Evolutionary conservation across 116 monocot genomes (phyloP), one percentile per base, ranked within the genome.

Genomic region (Papilionanthe hybrid): DNA sequence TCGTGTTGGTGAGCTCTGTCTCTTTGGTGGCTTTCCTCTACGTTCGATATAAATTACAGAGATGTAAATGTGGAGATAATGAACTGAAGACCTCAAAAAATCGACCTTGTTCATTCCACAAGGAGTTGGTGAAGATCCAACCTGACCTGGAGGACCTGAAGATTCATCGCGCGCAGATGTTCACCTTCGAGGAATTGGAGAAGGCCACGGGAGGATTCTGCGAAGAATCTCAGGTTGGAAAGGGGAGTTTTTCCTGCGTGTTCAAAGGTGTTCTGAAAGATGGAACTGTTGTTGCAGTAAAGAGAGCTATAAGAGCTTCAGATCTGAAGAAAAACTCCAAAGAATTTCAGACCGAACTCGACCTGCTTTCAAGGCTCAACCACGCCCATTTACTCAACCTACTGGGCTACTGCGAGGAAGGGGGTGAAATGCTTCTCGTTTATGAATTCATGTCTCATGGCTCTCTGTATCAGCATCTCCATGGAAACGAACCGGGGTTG

Each of bases 401-500:
- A 76, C 92, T 99, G 7, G 99, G 99, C 2, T 99, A 89, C 69
- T 99, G 99, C 68, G 99, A 99, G 79, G 99, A 99, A 82, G 88
- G 89, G 3, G 90, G 95, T 0, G 95, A 99, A 85, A 90, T 91
- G 81, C 95, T 99, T 5, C 71, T 99, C 8, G 99, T 99, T 4
- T 99, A 99, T n/a, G 99, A 99, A 87, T 99, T 90, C 91, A 99
- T 99, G 99, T 95, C 99, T 23, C 91, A 99, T 53, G 99, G 99
- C 1, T 95, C 99, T 32, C 74, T 99, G 68, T 93, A 99, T 71
- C 99, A 93, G 55, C 95, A 99, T 78, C 90, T 99, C 77, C 99
- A 99, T 42, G 90, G 93, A 45, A 93, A 89, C 73, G 89, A 90
- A n/a, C 75, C 83, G 5, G 75, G 49, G 63, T 71, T 87, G 30